Evolutionary conservation across 169 alveolate species (phyloP).

Genomic region (Cyclospora cayetanensis): DNA sequence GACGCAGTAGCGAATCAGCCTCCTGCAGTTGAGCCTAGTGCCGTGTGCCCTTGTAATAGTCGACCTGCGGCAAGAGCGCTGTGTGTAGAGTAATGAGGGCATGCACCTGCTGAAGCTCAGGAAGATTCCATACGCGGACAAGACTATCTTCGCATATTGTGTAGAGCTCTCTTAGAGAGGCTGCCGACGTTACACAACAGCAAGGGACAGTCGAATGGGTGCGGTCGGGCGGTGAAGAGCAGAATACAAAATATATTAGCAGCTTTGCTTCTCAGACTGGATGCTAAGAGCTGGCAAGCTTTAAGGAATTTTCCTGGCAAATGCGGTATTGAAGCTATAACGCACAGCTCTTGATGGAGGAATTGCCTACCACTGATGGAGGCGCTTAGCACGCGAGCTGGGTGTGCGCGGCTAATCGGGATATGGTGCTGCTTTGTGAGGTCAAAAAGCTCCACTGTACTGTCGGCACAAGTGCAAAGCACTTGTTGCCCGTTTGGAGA

Average conservation of each 20-base stretch:
- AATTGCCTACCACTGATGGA: conserved; percentile 63
- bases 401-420: conserved; percentile 90
- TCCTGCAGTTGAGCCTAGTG: too few relatives aligned
- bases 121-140: conserved; percentile 70
- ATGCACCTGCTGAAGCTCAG: conserved; percentile 63
- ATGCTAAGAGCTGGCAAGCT: neutral
- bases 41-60: too few relatives aligned
- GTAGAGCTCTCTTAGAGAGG: conserved; percentile 57
- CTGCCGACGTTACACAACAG: conserved; percentile 25
- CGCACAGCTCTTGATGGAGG: too few relatives aligned
- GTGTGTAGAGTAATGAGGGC: neutral
- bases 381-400: conserved; percentile 80
- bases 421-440: conserved; percentile 84
- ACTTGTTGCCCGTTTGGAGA: conserved; percentile 87
- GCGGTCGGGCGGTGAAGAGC: neutral
- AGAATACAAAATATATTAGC: neutral
- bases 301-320: neutral
- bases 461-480: conserved; percentile 89
- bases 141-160: conserved; percentile 65
- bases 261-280: too few relatives aligned
- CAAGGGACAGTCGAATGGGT: neutral
- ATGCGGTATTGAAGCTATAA: neutral
- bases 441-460: conserved; percentile 87
- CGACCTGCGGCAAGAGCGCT: too few relatives aligned
- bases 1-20: too few relatives aligned